phyloP scores from a whole-genome alignment of 2,329 filamentous ascomycete genomes.

The Ampelomyces quisqualis region DNA sequence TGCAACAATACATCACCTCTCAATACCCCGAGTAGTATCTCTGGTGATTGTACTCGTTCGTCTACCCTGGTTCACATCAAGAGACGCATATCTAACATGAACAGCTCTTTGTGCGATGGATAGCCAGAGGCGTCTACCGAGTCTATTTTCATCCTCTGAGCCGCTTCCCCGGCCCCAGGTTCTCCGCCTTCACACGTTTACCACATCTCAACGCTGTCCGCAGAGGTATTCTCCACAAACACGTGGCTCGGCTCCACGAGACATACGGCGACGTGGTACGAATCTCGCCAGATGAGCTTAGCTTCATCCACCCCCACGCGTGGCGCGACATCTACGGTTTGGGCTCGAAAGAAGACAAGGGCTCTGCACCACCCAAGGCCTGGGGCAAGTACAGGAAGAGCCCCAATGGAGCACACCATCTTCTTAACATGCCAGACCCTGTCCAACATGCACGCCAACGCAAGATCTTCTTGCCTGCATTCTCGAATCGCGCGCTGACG shows the following conservation, averaged over 20 bases:
- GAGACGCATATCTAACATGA: background rate
- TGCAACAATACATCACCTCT: too few species aligned
- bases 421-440: background rate
- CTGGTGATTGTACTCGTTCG: too few species aligned
- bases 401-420: background rate
- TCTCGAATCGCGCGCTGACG: slow-evolving; percentile 40
- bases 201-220: slow-evolving; percentile 3
- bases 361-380: slow-evolving; percentile 7
- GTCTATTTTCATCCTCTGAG: slow-evolving; percentile 47
- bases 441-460: slow-evolving; percentile 15
- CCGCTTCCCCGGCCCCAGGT: slow-evolving; percentile 45
- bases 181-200: slow-evolving; percentile 22
- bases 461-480: slow-evolving; percentile 32
- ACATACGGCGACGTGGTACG: slow-evolving; percentile 35
- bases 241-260: slow-evolving; percentile 30
- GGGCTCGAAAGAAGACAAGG: slow-evolving; percentile 9
- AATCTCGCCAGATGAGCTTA: slow-evolving; percentile 20
- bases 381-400: background rate
- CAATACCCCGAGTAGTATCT: too few species aligned
- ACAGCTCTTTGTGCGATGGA: slow-evolving; percentile 9
- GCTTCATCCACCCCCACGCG: slow-evolving; percentile 13
- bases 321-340: slow-evolving; percentile 28
- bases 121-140: slow-evolving; percentile 33
- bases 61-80: too few species aligned
- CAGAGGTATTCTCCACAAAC: background rate